phyloP scores from a whole-genome alignment of 1,139 yeast species.

The Zygoascus hellenicus region DNA sequence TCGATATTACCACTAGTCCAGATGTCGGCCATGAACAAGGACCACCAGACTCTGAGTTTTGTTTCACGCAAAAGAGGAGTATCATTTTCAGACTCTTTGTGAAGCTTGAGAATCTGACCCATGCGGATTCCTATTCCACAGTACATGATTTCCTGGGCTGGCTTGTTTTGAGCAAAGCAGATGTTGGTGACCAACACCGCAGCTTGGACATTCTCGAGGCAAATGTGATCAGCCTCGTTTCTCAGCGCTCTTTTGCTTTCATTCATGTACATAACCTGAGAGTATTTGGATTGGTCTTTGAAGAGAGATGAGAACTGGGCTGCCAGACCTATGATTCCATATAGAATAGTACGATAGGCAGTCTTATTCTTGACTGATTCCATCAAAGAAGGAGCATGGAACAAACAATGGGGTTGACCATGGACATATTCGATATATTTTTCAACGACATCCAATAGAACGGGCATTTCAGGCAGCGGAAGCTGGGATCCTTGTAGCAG shows the following conservation, averaged over 20 bases:
- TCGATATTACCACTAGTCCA: constrained; percentile 10
- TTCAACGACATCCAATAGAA: constrained; percentile 8
- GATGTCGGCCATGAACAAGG: constrained; percentile 11
- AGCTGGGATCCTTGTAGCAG: constrained; percentile 4
- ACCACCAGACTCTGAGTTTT: constrained; percentile 11
- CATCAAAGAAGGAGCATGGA: constrained; percentile 8
- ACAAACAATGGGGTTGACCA: constrained; percentile 10
- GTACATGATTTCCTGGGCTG: constrained; percentile 4
- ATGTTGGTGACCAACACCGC: constrained; percentile 5
- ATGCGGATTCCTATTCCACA: constrained; percentile 8
- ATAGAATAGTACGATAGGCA: constrained; percentile 5
- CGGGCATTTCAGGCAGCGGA: constrained; percentile 4
- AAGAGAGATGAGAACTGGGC: constrained; percentile 8
- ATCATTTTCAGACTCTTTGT: constrained; percentile 2
- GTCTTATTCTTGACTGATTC: constrained; percentile 4
- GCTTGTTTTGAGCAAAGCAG: constrained; percentile 6
- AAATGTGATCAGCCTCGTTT: constrained; percentile 9
- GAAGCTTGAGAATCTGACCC: constrained; percentile 8
- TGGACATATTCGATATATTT: constrained; percentile 9
- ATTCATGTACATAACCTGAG: neutral
- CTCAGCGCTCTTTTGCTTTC: constrained; percentile 7
- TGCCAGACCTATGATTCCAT: constrained; percentile 10
- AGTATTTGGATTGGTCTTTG: neutral
- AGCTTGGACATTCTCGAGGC: constrained; percentile 12
- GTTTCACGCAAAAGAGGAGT: constrained; percentile 3